Evolutionary conservation across 2,329 filamentous ascomycete species (phyloP), one percentile per base, ranked within the genome.

Genomic region (Claviceps maximensis): DNA sequence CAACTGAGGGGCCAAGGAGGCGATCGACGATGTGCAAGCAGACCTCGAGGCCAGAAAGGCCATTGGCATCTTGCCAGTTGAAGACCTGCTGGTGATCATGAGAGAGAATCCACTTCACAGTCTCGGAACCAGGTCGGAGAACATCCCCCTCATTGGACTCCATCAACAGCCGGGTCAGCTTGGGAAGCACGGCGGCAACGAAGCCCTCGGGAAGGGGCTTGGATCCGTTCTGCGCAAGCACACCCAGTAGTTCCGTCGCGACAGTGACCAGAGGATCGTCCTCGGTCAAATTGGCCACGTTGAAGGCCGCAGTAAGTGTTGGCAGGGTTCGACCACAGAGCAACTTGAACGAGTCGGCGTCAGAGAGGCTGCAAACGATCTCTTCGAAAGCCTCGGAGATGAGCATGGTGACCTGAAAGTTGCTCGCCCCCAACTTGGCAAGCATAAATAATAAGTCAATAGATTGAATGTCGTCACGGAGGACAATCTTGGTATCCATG

Each of bases 321-420:
- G 93, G 93, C 9, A 97, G 71, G 5, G 95, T 87, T 68, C 91
- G 95, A 60, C 81, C 75, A 65, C 91, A 95, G 7, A 98, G 77
- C 12, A 80, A 80, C 49, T 84, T 77, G 66, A 91, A 98, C 1
- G 82, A 78, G 9, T 86, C 80, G 7, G 77, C 71, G 23, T 83
- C 80, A 2, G 85, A 73, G 54, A 95, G 78, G 1, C 74, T 77
- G 50, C 78, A 74, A 6, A 90, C 86, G 53, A 96, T 83, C 45
- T 93, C 88, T 66, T 97, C 91, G 63, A 98, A 95, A 0, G 88
- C 84, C 68, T 98, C 93, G 38, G 82, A 86, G 25, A 97, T 86
- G 50, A 96, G 74, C 72, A 90, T 84, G 0, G 85, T 89, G 47
- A 96, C 80, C 66, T 96, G 90, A 72, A 94, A 95, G 70, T 95